phyloP scores from a whole-genome alignment of 768 basidiomycete genomes.

The Royoungia palumana region DNA sequence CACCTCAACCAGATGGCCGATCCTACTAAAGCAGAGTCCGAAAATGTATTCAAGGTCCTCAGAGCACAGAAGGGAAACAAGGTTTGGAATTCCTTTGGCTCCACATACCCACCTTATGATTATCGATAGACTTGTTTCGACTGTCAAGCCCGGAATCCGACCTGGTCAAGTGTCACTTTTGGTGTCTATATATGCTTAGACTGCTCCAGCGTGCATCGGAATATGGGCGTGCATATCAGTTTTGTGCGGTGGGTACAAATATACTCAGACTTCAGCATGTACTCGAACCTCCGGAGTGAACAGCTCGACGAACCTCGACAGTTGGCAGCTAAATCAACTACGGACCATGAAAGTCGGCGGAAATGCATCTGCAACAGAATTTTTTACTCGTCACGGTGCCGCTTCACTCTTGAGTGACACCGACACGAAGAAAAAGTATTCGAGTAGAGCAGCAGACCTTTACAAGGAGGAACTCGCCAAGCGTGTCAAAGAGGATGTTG shows the following conservation, averaged over 20 bases:
- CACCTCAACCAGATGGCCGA: slow-evolving; percentile 51
- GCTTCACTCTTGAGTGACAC: slow-evolving; percentile 61
- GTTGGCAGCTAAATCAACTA: slow-evolving; percentile 87
- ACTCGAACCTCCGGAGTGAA: slow-evolving; percentile 20
- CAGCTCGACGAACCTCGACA: slow-evolving; percentile 95
- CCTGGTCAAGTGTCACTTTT: slow-evolving; percentile 96
- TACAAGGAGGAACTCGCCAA: slow-evolving; percentile 91
- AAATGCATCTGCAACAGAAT: slow-evolving; percentile 81
- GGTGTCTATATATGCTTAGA: slow-evolving; percentile 98
- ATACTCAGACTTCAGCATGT: not conserved
- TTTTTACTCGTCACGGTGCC: slow-evolving; percentile 87
- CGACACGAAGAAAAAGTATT: slow-evolving; percentile 89
- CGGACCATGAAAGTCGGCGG: slow-evolving; percentile 97
- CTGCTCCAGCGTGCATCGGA: slow-evolving; percentile 92
- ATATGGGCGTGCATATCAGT: slow-evolving; percentile 97
- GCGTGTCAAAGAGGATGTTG: slow-evolving; percentile 72
- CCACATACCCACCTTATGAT: slow-evolving; percentile 1
- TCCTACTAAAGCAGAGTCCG: slow-evolving; percentile 83
- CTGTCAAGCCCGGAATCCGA: slow-evolving; percentile 92
- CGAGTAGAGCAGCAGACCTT: slow-evolving; percentile 73
- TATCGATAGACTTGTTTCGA: slow-evolving; percentile 80
- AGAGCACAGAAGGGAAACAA: slow-evolving; percentile 88
- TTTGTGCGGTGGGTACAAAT: slow-evolving; percentile 76
- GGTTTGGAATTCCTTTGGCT: slow-evolving; percentile 34
- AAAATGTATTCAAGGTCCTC: slow-evolving; percentile 79